Conservation (phyloP, 2,329 filamentous ascomycete species). For the Botrytis hyacinthi region DNA sequence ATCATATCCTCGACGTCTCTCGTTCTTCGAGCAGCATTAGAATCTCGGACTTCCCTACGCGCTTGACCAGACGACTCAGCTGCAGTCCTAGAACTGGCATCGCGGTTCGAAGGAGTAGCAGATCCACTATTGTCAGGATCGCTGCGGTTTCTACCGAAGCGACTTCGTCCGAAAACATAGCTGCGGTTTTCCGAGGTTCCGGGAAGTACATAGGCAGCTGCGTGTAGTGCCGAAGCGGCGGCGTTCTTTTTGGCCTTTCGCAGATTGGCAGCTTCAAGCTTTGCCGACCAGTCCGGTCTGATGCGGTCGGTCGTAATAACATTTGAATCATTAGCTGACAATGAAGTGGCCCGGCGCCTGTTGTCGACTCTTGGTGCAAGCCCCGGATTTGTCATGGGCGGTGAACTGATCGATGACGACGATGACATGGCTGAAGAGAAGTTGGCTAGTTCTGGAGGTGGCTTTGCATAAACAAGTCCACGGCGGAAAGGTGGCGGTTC, state of each 20-base stretch:
- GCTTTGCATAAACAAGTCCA: slow-evolving; percentile 68
- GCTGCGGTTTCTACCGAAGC: slow-evolving; percentile 36
- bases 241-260: slow-evolving; percentile 85
- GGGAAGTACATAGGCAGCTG: slow-evolving; percentile 63
- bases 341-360: slow-evolving; percentile 60
- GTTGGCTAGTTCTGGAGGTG: slow-evolving; percentile 50
- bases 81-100: slow-evolving; percentile 31
- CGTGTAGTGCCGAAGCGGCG: slow-evolving; percentile 67
- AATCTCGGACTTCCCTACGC: slow-evolving; percentile 36
- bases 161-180: slow-evolving; percentile 36
- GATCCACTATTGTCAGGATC: slow-evolving; percentile 37
- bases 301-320: slow-evolving; percentile 93
- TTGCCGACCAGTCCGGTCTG: slow-evolving; percentile 91
- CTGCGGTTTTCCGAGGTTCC: slow-evolving; percentile 32
- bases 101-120: slow-evolving; percentile 32
- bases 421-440: slow-evolving; percentile 77
- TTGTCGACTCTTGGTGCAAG: slow-evolving; percentile 34
- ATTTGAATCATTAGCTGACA: slow-evolving; percentile 79
- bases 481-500: slow-evolving; percentile 83
- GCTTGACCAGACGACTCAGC: slow-evolving; percentile 32
- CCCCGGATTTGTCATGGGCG: slow-evolving; percentile 35
- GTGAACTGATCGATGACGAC: slow-evolving; percentile 71
- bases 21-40: slow-evolving; percentile 44
- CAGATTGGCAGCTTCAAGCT: slow-evolving; percentile 78
- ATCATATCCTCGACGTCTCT: slow-evolving; percentile 96